Base-by-base conservation (phyloP, 805 yeast genomes). In the Zygotorulaspora chibaensis region DNA sequence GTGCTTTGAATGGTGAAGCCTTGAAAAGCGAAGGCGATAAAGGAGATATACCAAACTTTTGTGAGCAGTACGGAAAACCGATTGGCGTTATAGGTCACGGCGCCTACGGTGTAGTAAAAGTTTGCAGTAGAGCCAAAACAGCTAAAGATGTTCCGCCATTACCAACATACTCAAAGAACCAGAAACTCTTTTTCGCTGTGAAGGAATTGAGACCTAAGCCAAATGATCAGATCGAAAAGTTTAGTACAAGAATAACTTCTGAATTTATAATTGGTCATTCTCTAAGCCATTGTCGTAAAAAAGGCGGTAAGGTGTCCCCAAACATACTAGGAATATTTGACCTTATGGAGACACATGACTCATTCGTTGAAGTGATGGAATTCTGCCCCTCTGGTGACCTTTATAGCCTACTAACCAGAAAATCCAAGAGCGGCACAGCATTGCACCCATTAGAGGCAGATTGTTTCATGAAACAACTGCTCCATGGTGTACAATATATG, bases 81-180 rank as follows among this genome's bases (percentile, higher is more conserved):
- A 66, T 72, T 45, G 81, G 81, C 8, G 64, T 74, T 27, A 75
- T 80, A 47, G 98, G 98, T 16, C 89, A 90, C 62, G 99, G 98
- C 37, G 95, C 97, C 0, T 91, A 89, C 69, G 99, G 98, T 45
- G 95, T 86, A 53, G 97, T 91, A 13, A 77, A 96, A 47, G 56
- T 75, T 83, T 52, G 96, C 84, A 35, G 95, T 83, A 64, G 89
- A 39, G 46, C 50, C 8, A 46, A 45, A 3, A 41, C 39, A 7
- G 41, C 46, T 8, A 43, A 35, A 7, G 53, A 46, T 27, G 33
- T 45, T 3, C 46, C 42, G 7, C 51, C 53, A 12, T 51, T 42
- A 17, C 52, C 87, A 68, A 76, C 75, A 40, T 97, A 87, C 63
- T 81, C 87, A 1, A 91, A 93, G 40, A 64, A 63, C 6, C 58